Base-by-base conservation (phyloP, 2,329 filamentous ascomycete genomes). In the Fusarium miscanthi region DNA sequence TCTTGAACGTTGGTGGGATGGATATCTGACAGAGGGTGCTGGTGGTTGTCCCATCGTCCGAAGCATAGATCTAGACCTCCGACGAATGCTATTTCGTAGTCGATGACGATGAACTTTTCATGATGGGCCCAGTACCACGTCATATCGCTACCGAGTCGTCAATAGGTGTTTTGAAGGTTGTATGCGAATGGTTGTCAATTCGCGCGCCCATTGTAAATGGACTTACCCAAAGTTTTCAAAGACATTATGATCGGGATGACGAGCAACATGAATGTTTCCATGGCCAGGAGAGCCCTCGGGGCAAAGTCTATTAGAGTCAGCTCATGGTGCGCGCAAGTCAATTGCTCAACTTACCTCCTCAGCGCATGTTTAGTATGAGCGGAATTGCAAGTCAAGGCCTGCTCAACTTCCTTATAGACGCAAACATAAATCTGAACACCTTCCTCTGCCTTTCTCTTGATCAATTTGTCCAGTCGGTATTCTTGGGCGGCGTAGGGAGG, bases 101-200 rank as follows among this genome's bases (percentile, higher is more conserved):
- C 96, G 59, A 98, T 93, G 23, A 99, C 93, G 60, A 98, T 93
- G 79, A 98, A 97, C 80, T 99, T 99, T 78, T 99, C 96, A 80
- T 99, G 96, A 80, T 99, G 96, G 0, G 96, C 96, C 90, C 95
- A 98, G 84, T 97, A 98, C 78, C 98, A 94, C 1, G 94, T 98
- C 93, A 97, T 72, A 17, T 72, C 69, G 8, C 60, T 59, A 19
- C 6, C 9, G 14, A 30, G 21, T n/a, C 10, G 13, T 66, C 16
- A 66, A 45, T 35, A 38, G 38, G 8, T 19, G 12, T 21, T 10
- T 31, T 16, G 21, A 14, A 10, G 27, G 27, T 12, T 30, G 21
- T 3, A 16, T 31, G 16, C 9, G 11, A 7, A n/a, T 21, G 19
- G 27, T 21, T 14, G 14, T 14, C 19, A 48, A 48, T 21, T 31